Base-by-base conservation (phyloP, 2,329 filamentous ascomycete species). In the Colletotrichum sp. region DNA sequence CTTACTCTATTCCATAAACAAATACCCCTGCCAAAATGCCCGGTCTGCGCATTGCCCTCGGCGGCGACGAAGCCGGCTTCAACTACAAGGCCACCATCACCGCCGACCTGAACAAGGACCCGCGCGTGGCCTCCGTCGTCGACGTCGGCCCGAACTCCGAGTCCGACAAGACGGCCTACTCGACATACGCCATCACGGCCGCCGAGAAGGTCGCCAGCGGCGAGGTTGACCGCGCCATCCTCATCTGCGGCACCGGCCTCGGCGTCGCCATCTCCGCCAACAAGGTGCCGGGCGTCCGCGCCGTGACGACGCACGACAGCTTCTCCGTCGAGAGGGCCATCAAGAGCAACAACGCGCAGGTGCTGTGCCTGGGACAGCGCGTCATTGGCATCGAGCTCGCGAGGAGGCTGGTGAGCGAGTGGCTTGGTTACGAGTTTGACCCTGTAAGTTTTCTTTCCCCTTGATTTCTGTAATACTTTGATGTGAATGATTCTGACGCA, bases 241-340 rank as follows among this genome's bases (percentile, higher is more conserved):
- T 95, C 57, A 94, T 97, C 85, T 97, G 95, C 85, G 95, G 95
- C 6, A 97, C 95, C 0, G 95, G 95, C 0, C 89, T 98, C 7
- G 95, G 95, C 21, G 95, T 97, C 9, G 95, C 95, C 78, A 97
- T 97, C 81, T 87, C 90, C 21, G 95, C 95, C 76, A 97, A 97
- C 88, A 97, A 97, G 83, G 91, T 97, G 76, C 92, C 92, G 66
- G 95, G 95, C 8, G 91, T 97, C 74, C 88, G 95, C 24, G 95
- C 95, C 29, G 95, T 97, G 27, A 97, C 95, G 8, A 95, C 95
- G 2, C 95, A 97, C 82, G 95, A 97, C 81, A 93, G 92, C 77
- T 97, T 96, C 86, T 93, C 90, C 70, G 94, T 97, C 8, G 95
- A 97, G 88, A 86, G 94, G 65, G 92, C 93, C 29, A 90, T 97